Evolutionary conservation across 169 alveolate species (phyloP), one percentile per base, ranked within the genome.

Genomic region (Babesia sp.): DNA sequence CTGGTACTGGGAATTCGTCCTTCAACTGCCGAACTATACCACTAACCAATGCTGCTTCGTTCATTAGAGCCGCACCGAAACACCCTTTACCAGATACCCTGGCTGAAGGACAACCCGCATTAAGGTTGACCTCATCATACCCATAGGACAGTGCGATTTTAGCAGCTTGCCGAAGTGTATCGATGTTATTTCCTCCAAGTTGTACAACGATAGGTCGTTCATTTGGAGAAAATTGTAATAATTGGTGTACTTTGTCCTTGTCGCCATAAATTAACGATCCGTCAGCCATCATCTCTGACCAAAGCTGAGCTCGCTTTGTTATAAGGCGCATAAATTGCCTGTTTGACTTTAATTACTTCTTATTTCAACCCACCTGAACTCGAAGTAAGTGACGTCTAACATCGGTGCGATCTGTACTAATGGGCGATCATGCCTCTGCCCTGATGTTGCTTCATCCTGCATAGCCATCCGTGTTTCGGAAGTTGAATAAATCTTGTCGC

Each of bases 11-110:
- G 24, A 85, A 85, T 2, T 59, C 63, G 39, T 76, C 75, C 22
- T 44, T 64, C 58, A 90, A 67, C 50, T 68, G 82, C 60, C 56
- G 36, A 14, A 83, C 78, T 42, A 94, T 91, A 67, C 93, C 93
- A 56, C 97, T 90, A 11, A 96, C 98, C 44, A 87, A 82, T 54
- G 85, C 93, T 6, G 98, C 97, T 37, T 92, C 93, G 69, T 91
- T 90, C 99, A 96, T 96, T 66, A 97, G 85, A 12, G 94, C 93
- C 6, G 99, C 99, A n/a, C 99, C 99, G 82, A 97, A 97, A 66
- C 95, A 90, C 14, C 98, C 95, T 66, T 93, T 86, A 24, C 91
- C 86, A 39, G 96, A 94, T 16, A 96, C 98, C 20, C 95, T 83
- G 68, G 91, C 68, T 73, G 97, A 90, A 57, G 98, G 98, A 48